A percentile compares a stretch with the other conserved stretches of the same genome.
These are phyloP conservation scores for Trametes cubensis DNA, from an alignment of 768 basidiomycete genomes.

Conservation along the genomic window DNA sequence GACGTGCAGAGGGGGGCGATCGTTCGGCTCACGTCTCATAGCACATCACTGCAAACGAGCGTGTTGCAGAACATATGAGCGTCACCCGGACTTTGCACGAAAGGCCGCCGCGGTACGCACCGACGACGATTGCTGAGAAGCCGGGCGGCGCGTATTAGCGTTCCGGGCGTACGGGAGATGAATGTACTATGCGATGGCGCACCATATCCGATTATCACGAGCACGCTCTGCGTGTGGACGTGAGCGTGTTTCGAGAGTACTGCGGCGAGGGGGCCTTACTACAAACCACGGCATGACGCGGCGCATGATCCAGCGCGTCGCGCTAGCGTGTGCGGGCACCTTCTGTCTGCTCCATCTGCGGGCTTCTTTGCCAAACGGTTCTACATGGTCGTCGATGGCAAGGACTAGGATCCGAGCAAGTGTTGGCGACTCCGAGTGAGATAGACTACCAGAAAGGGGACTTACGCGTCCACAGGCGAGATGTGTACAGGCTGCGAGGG, in stretches of 20 bases:
- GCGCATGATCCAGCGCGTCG: slow-evolving; percentile 18
- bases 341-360: slow-evolving; percentile 20
- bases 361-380: slow-evolving; percentile 18
- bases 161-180: neutral
- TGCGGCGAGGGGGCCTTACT: neutral
- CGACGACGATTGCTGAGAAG: neutral
- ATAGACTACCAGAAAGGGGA: neutral
- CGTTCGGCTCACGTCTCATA: slow-evolving; percentile 16
- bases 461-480: slow-evolving; percentile 26
- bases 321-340: slow-evolving; percentile 7
- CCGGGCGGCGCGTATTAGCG: neutral
- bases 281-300: slow-evolving; percentile 15
- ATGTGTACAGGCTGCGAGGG: slow-evolving; percentile 24
- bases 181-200: neutral
- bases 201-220: slow-evolving; percentile 23
- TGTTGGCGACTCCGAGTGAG: neutral
- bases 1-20: too few relatives aligned
- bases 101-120: slow-evolving; percentile 1
- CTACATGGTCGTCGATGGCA: slow-evolving; percentile 16
- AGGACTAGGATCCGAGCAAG: neutral
- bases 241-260: too few relatives aligned
- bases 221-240: slow-evolving; percentile 6
- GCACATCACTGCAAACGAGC: slow-evolving; percentile 7
- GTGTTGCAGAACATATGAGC: neutral
- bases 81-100: neutral